Conservation (phyloP, 2,329 filamentous ascomycete genomes). For the Aspergillus brunneoviolaceus region DNA sequence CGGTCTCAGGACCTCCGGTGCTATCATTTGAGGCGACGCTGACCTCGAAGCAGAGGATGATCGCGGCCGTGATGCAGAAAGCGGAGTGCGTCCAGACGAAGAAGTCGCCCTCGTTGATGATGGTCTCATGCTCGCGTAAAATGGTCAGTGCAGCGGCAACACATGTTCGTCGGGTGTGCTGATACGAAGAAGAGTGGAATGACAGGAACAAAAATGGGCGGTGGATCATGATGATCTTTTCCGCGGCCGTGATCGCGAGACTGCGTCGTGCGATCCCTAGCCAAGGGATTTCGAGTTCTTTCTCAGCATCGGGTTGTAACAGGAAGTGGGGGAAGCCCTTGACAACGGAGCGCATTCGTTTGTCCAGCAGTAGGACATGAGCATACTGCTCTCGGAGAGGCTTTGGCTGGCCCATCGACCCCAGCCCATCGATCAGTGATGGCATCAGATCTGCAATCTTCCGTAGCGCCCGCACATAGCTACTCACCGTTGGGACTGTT, state of each 20-base stretch:
- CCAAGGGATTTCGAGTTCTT: conserved; percentile 34
- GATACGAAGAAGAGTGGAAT: conserved; percentile 33
- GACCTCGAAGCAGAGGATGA: conserved; percentile 29
- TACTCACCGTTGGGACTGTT: conserved; percentile 24
- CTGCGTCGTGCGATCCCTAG: conserved; percentile 36
- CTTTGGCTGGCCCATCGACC: conserved; percentile 32
- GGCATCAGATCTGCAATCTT: conserved; percentile 38
- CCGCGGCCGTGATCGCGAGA: conserved; percentile 40
- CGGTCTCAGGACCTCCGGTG: conserved; percentile 10
- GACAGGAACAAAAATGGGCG: conserved; percentile 38
- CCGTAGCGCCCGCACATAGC: conserved; percentile 30
- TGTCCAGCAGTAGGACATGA: conserved; percentile 36
- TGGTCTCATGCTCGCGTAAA: conserved; percentile 28
- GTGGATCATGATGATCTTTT: conserved; percentile 48
- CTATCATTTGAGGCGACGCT: conserved; percentile 19
- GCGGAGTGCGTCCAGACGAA: conserved; percentile 31
- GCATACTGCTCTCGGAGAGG: conserved; percentile 38
- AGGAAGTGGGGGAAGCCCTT: conserved; percentile 32
- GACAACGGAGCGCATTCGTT: conserved; percentile 35
- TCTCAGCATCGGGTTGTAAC: conserved; percentile 27
- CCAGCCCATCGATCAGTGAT: conserved; percentile 34
- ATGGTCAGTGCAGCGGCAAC: conserved; percentile 43
- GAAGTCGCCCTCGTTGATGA: conserved; percentile 24
- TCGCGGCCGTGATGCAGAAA: conserved; percentile 28
- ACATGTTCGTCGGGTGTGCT: conserved; percentile 38